A percentile compares a stretch with the other conserved stretches of the same genome.
Evolutionary conservation across 176 grass and related monocot species (phyloP).

Genomic region (Bromus sterilis): DNA sequence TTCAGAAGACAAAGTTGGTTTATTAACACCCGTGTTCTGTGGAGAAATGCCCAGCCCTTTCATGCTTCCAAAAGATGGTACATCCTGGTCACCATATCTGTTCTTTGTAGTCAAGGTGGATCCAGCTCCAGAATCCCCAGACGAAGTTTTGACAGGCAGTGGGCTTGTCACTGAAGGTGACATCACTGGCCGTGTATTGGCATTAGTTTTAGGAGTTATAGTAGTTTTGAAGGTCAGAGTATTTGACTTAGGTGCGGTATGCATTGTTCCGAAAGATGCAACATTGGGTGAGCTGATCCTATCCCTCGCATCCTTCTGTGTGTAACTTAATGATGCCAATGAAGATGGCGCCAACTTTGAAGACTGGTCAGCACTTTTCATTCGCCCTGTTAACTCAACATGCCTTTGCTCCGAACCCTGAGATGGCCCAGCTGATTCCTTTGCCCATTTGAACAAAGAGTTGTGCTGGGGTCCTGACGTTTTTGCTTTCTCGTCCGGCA

Average conservation of each 20-base stretch:
- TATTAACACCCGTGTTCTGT: constrained; percentile 30
- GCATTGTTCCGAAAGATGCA: constrained; percentile 30
- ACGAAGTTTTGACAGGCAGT: constrained; percentile 20
- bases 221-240: constrained; percentile 42
- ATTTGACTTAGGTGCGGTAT: constrained; percentile 26
- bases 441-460: constrained; percentile 84
- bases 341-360: constrained; percentile 39
- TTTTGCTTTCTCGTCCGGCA: constrained; percentile 40
- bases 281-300: constrained; percentile 29
- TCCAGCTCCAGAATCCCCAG: constrained; percentile 17
- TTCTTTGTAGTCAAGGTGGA: constrained; percentile 33
- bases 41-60: constrained; percentile 12
- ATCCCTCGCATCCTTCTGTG: constrained; percentile 32
- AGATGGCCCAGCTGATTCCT: constrained; percentile 43
- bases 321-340: constrained; percentile 19
- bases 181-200: constrained; percentile 23
- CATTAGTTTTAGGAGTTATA: constrained; percentile 32
- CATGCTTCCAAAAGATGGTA: constrained; percentile 23
- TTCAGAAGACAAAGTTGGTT: constrained; percentile 32
- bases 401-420: constrained; percentile 38
- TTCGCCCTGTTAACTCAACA: constrained; percentile 36
- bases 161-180: constrained; percentile 10
- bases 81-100: constrained; percentile 18
- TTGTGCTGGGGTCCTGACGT: constrained; percentile 39
- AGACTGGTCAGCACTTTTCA: constrained; percentile 35